phyloP scores from a whole-genome alignment of 225 moss, liverwort and hornwort species.

The Lunularia cruciata region DNA sequence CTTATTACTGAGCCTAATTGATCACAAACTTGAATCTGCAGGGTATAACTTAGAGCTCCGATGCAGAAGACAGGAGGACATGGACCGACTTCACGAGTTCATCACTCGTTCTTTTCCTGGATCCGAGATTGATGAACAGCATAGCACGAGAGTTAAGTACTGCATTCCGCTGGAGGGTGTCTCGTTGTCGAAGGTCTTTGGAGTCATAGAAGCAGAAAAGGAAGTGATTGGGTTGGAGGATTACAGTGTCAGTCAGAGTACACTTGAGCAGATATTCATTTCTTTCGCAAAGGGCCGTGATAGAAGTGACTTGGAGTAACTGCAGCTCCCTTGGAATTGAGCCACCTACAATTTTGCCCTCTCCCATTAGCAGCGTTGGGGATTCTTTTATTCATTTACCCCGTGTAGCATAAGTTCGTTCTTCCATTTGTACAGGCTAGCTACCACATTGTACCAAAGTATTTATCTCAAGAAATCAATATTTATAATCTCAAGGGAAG shows the following conservation, averaged over 20 bases:
- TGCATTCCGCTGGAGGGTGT: slow-evolving; percentile 69
- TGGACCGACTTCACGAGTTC: slow-evolving; percentile 59
- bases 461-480: too few species aligned
- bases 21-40: slow-evolving; percentile 32
- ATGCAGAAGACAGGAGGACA: slow-evolving; percentile 40
- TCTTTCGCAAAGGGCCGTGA: slow-evolving; percentile 69
- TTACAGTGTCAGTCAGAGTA: slow-evolving; percentile 93
- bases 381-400: too few species aligned
- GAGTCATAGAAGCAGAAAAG: slow-evolving; percentile 73
- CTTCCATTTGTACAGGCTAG: too few species aligned
- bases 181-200: slow-evolving; percentile 71
- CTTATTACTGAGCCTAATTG: background rate
- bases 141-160: slow-evolving; percentile 71
- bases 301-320: slow-evolving; percentile 21
- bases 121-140: slow-evolving; percentile 73
- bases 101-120: slow-evolving; percentile 57
- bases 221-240: slow-evolving; percentile 67
- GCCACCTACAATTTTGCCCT: slow-evolving; percentile 12
- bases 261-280: slow-evolving; percentile 90
- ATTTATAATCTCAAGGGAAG: too few species aligned
- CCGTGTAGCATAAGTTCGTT: too few species aligned
- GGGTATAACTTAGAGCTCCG: slow-evolving; percentile 92
- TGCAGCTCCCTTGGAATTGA: background rate
- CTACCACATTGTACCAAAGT: too few species aligned
- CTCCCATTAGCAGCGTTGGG: too few species aligned